Percentiles rank a stretch among this genome's conserved stretches.
phyloP scores from a whole-genome alignment of 768 basidiomycete genomes.

The Termitomyces sp. region DNA sequence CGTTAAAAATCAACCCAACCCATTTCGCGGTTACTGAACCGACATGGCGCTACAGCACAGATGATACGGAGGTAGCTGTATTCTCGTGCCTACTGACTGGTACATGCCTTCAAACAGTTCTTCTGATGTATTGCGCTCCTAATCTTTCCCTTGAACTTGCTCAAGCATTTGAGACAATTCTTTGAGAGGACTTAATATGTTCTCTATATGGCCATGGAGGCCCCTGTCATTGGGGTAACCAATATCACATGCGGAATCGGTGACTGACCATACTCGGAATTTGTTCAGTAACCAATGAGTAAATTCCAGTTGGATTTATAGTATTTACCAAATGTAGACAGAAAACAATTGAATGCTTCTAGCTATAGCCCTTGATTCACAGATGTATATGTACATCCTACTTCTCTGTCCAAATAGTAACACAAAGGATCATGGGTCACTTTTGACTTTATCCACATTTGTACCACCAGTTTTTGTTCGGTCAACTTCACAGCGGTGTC shows the following conservation, averaged over 20 bases:
- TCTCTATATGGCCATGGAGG: conserved; percentile 6
- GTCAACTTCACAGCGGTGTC: too few relatives aligned
- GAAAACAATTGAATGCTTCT: neutral
- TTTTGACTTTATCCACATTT: too few relatives aligned
- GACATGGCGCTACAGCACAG: conserved; percentile 10
- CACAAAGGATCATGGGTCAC: too few relatives aligned
- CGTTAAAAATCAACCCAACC: conserved; percentile 2
- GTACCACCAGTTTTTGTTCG: too few relatives aligned
- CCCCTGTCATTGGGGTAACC: neutral
- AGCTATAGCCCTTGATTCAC: too few relatives aligned
- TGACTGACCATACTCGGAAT: conserved; percentile 2
- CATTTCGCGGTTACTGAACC: conserved; percentile 13
- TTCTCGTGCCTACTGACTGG: conserved; percentile 9
- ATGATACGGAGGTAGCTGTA: conserved; percentile 10
- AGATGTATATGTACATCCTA: too few relatives aligned
- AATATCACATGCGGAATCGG: conserved; percentile 8
- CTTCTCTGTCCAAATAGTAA: too few relatives aligned
- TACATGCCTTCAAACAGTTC: conserved; percentile 3
- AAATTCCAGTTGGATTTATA: neutral
- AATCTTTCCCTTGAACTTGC: conserved; percentile 4
- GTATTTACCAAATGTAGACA: neutral
- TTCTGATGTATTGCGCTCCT: conserved; percentile 11
- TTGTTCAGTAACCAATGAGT: neutral
- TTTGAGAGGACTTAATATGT: neutral
- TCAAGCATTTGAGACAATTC: conserved; percentile 5